A percentile compares a stretch with the other conserved stretches of the same genome.
These are phyloP conservation scores for Herpotrichia juniperi DNA, from an alignment of 2,329 filamentous ascomycete genomes.

Conservation along the genomic window DNA sequence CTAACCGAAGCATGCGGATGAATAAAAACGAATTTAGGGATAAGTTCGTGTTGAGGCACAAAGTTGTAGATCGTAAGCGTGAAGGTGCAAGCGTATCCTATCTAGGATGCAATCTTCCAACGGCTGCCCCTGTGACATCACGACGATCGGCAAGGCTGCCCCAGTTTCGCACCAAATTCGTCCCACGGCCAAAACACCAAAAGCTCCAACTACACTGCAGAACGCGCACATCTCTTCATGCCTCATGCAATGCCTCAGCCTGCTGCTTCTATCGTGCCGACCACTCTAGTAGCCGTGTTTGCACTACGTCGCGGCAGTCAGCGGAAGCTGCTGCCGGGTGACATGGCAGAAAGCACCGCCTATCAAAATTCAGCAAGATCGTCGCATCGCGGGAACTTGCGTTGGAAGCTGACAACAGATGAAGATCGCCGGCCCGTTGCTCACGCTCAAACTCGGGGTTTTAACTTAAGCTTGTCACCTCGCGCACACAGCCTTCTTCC, in stretches of 20 bases:
- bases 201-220: constrained; percentile 6
- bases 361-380: background rate
- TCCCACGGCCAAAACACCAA: constrained; percentile 23
- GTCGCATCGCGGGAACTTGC: background rate
- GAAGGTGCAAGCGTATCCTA: no score
- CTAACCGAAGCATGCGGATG: background rate
- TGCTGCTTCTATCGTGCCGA: no score
- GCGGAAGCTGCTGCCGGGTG: background rate
- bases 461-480: constrained; percentile 11
- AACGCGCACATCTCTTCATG: background rate
- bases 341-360: background rate
- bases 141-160: constrained; percentile 8
- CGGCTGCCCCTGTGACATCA: constrained; percentile 10
- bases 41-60: no score
- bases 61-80: background rate
- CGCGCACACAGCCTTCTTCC: background rate
- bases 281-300: constrained; percentile 1
- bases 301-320: constrained; percentile 4
- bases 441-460: no score
- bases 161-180: constrained; percentile 8
- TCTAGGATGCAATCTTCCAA: no score
- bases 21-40: background rate
- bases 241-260: background rate
- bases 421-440: constrained; percentile 13
- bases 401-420: constrained; percentile 8